A percentile compares a stretch with the other conserved stretches of the same genome.
These are phyloP conservation scores for Phalaenopsis hybrid DNA, from an alignment of 116 monocot genomes.

Conservation along the genomic window DNA sequence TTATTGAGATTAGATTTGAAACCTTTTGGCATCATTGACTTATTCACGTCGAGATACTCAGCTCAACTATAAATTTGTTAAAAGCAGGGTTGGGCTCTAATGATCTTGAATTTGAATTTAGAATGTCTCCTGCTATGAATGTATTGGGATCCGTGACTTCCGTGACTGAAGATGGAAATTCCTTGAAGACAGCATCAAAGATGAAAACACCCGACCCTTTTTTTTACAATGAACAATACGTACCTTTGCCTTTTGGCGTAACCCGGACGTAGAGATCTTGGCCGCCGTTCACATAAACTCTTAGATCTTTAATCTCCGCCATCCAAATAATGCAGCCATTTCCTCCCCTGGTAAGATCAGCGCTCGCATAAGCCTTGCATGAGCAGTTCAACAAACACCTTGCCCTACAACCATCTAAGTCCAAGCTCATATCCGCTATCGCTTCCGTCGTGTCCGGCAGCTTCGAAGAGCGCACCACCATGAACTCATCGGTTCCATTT, in stretches of 20 bases:
- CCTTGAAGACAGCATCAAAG: too few relatives aligned
- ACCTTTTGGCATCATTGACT: too few relatives aligned
- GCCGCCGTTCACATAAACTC: slow-evolving; percentile 6
- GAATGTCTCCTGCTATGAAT: too few relatives aligned
- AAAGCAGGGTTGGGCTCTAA: too few relatives aligned
- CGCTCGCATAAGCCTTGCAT: slow-evolving; percentile 28
- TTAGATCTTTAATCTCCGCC: slow-evolving; percentile 24
- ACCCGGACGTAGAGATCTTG: slow-evolving; percentile 29
- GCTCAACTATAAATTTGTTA: too few relatives aligned
- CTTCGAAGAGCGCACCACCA: slow-evolving; percentile 17
- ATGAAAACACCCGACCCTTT: too few relatives aligned
- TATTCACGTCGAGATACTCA: too few relatives aligned
- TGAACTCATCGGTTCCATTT: slow-evolving; percentile 28
- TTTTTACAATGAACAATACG: background rate
- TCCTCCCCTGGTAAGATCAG: slow-evolving; percentile 13
- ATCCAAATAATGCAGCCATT: slow-evolving; percentile 41
- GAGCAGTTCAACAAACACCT: slow-evolving; percentile 37
- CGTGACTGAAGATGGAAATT: too few relatives aligned
- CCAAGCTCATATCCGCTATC: slow-evolving; percentile 27
- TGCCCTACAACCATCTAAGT: slow-evolving; percentile 24
- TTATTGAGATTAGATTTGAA: too few relatives aligned
- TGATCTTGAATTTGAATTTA: too few relatives aligned
- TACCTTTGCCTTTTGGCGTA: slow-evolving; percentile 11
- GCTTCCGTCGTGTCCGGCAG: slow-evolving; percentile 28
- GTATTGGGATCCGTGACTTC: too few relatives aligned